Percentiles rank a stretch among this genome's conserved stretches.
Evolutionary conservation across 1,284 basidiomycete genomes (phyloP).

Genomic region (Cystobasidium slooffiae): DNA sequence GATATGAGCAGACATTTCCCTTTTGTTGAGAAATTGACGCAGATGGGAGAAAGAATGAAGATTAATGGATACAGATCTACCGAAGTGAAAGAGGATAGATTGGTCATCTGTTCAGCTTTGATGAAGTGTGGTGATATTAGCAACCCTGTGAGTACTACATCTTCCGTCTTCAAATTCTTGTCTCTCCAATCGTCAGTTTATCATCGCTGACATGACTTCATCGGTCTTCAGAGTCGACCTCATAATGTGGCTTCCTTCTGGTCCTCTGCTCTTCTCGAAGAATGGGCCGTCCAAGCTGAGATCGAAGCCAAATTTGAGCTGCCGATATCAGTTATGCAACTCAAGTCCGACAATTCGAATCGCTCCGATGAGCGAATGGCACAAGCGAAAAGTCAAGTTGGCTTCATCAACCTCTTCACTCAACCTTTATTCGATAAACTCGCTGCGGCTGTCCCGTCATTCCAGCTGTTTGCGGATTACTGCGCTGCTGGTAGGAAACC

Average conservation of each 20-base stretch:
- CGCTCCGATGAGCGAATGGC: slow-evolving; percentile 60
- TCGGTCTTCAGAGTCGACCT: slow-evolving; percentile 72
- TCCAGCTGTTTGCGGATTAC: slow-evolving; percentile 50
- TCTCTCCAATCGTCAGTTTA: neutral
- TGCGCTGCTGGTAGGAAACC: slow-evolving; percentile 49
- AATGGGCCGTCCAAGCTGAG: slow-evolving; percentile 84
- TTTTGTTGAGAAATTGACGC: slow-evolving; percentile 74
- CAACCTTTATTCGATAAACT: slow-evolving; percentile 79
- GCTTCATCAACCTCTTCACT: slow-evolving; percentile 80
- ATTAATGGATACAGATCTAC: slow-evolving; percentile 56
- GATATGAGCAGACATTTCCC: slow-evolving; percentile 88
- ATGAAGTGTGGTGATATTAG: slow-evolving; percentile 97
- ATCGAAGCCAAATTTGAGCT: slow-evolving; percentile 78
- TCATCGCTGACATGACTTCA: neutral
- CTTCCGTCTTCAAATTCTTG: slow-evolving; percentile 14
- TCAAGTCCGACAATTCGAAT: slow-evolving; percentile 48
- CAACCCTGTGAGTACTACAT: slow-evolving; percentile 70
- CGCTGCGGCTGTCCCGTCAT: slow-evolving; percentile 67
- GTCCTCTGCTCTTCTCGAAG: slow-evolving; percentile 81
- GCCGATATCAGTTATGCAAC: slow-evolving; percentile 67
- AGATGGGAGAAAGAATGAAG: slow-evolving; percentile 55
- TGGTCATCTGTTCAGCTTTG: slow-evolving; percentile 82
- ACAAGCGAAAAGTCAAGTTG: slow-evolving; percentile 84
- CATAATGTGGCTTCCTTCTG: slow-evolving; percentile 85
- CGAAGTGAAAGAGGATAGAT: slow-evolving; percentile 63